Percentiles rank a stretch among this genome's conserved stretches.
Evolutionary conservation across 352 stramenopile species (phyloP).

Genomic region (Peronosclerospora sorghi): DNA sequence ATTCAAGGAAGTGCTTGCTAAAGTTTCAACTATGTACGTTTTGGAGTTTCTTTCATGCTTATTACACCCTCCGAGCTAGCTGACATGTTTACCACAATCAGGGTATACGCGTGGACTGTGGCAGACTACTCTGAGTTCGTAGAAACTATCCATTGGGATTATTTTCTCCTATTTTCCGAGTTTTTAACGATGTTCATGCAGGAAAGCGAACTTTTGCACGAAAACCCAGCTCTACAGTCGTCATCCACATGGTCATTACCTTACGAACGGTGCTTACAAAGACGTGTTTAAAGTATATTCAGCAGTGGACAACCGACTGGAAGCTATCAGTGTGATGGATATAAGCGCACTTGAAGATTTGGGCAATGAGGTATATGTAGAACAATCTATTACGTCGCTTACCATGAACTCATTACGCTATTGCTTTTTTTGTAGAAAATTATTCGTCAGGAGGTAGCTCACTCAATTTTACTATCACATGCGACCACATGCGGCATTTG

Average conservation of each 20-base stretch:
- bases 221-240: conserved; percentile 36
- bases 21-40: conserved; percentile 41
- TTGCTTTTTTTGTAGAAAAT: conserved; percentile 35
- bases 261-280: conserved; percentile 82
- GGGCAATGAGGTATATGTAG: conserved; percentile 70
- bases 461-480: conserved; percentile 88
- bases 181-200: conserved; percentile 12
- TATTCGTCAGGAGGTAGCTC: conserved; percentile 89
- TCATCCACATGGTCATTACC: conserved; percentile 61
- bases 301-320: conserved; percentile 35
- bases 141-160: background rate
- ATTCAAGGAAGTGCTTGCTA: conserved; percentile 22
- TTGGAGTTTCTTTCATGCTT: background rate
- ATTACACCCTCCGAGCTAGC: background rate
- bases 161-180: background rate
- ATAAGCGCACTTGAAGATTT: conserved; percentile 77
- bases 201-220: conserved; percentile 26
- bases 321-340: conserved; percentile 89
- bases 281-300: conserved; percentile 82
- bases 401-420: background rate
- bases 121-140: conserved; percentile 45
- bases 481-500: conserved; percentile 80
- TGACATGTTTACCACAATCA: conserved; percentile 8
- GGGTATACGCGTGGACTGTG: conserved; percentile 38
- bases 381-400: background rate